These are phyloP conservation scores for Fistulinella staudtii DNA, from an alignment of 1,284 basidiomycete genomes.

Conservation along the genomic window DNA sequence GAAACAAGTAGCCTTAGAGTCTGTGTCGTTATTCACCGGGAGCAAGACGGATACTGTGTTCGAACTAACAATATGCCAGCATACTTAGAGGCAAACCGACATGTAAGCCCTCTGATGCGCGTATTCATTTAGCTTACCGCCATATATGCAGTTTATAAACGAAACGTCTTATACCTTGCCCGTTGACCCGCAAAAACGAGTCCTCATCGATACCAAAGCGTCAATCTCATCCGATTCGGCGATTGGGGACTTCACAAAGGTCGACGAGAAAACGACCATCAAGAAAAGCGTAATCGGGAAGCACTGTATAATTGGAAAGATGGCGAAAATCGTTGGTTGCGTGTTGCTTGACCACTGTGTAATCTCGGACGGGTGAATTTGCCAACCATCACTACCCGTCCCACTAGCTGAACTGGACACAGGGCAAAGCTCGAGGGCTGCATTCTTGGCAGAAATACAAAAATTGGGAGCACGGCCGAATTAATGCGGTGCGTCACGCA, in stretches of 20 bases:
- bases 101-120: conserved; percentile 40
- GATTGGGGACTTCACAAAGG: conserved; percentile 75
- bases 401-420: conserved; percentile 4
- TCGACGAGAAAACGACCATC: conserved; percentile 83
- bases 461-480: conserved; percentile 76
- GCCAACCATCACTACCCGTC: neutral
- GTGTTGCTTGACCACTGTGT: conserved; percentile 89
- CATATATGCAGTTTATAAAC: conserved; percentile 44
- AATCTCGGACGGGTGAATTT: conserved; percentile 76
- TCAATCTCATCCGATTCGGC: conserved; percentile 86
- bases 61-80: conserved; percentile 81
- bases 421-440: conserved; percentile 90
- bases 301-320: conserved; percentile 86
- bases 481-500: conserved; percentile 85
- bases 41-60: conserved; percentile 58
- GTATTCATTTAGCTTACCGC: conserved; percentile 2
- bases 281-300: conserved; percentile 88
- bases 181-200: conserved; percentile 55
- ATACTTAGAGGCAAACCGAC: conserved; percentile 82
- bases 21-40: conserved; percentile 56
- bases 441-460: conserved; percentile 80
- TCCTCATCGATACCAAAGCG: conserved; percentile 71
- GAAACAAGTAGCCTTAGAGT: conserved; percentile 51
- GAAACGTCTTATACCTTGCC: conserved; percentile 52
- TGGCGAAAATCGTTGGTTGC: conserved; percentile 82